These are phyloP conservation scores for Cladosporium sp. DNA, from an alignment of 2,329 filamentous ascomycete species.

Conservation along the genomic window DNA sequence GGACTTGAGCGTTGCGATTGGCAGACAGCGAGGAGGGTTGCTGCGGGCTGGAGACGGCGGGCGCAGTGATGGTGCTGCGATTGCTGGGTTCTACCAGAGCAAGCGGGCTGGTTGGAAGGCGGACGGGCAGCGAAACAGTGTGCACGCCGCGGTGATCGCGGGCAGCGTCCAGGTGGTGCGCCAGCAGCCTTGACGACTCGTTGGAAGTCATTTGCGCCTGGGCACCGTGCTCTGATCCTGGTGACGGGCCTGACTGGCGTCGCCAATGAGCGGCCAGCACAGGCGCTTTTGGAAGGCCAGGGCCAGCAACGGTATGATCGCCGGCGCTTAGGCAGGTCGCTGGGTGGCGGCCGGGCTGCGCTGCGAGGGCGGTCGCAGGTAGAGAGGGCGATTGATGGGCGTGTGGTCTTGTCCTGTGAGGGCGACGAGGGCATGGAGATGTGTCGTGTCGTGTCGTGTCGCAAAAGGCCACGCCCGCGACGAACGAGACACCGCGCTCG, in stretches of 20 bases:
- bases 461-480: neutral
- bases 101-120: constrained; percentile 7
- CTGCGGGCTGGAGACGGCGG: constrained; percentile 1
- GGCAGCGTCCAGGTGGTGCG: constrained; percentile 4
- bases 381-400: neutral
- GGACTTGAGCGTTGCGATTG: constrained; percentile 11
- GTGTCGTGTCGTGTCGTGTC: neutral
- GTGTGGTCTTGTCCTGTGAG: neutral
- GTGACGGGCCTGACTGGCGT: constrained; percentile 1
- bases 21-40: neutral
- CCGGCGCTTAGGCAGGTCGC: constrained; percentile 6
- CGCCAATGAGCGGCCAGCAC: constrained; percentile 11
- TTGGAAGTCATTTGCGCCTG: constrained; percentile 8
- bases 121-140: constrained; percentile 1
- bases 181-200: constrained; percentile 7
- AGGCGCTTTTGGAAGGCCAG: constrained; percentile 2
- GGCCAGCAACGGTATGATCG: constrained; percentile 5
- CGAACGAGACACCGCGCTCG: neutral
- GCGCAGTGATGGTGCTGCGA: neutral
- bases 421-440: neutral
- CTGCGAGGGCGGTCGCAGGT: neutral
- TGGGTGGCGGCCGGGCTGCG: neutral
- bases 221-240: constrained; percentile 3
- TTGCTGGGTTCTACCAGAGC: constrained; percentile 4
- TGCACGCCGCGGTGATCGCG: constrained; percentile 1